Percentiles rank a stretch among this genome's conserved stretches.
phyloP scores from a whole-genome alignment of 345 rosid genomes.

The Physaria fendleri region DNA sequence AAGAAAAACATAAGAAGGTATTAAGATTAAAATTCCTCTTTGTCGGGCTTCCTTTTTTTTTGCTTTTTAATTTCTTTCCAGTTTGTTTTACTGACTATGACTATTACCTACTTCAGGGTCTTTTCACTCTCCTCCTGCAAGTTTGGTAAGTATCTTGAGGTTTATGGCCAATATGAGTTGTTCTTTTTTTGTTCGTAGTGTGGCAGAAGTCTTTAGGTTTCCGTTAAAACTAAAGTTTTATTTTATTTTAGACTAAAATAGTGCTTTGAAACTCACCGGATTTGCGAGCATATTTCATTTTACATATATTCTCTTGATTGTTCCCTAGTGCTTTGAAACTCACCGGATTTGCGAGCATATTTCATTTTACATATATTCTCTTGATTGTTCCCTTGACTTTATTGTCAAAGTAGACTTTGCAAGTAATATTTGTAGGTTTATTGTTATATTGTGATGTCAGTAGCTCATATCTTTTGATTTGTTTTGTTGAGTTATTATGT shows the following conservation, averaged over 20 bases:
- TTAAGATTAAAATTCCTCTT: background rate
- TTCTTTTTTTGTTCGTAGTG: background rate
- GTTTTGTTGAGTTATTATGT: background rate
- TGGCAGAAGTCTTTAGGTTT: background rate
- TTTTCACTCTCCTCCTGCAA: constrained; percentile 22
- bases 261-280: background rate
- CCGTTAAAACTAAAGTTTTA: background rate
- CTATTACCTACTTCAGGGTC: constrained; percentile 2
- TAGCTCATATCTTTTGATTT: background rate
- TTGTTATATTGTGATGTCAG: background rate
- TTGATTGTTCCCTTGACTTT: background rate
- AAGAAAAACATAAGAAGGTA: constrained; percentile 13
- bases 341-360: background rate
- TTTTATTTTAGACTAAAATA: background rate
- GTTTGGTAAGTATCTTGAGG: constrained; percentile 19
- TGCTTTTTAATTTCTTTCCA: background rate
- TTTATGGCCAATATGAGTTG: background rate
- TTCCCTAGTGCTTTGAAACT: too few relatives aligned
- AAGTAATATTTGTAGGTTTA: background rate
- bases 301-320: background rate
- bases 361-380: background rate
- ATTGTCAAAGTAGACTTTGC: background rate
- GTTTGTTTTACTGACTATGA: constrained; percentile 11
- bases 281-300: background rate
- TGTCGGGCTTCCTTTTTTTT: background rate